Percentiles rank a stretch among this genome's conserved stretches.
Conservation (phyloP, 768 basidiomycete genomes). For the Trametes coccinea region DNA sequence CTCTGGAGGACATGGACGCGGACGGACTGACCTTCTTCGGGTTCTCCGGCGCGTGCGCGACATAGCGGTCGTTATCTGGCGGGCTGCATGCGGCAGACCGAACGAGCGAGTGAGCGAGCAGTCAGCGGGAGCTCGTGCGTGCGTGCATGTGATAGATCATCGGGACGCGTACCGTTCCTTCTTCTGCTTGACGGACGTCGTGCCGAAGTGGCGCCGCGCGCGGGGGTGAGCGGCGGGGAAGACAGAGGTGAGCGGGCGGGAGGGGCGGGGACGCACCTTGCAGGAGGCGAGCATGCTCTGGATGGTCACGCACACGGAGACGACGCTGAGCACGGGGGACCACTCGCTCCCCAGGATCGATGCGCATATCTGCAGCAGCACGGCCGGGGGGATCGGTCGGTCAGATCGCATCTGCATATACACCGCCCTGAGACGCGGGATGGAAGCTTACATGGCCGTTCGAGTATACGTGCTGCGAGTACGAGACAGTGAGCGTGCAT, state of each 20-base stretch:
- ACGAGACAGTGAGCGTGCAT: slow-evolving; percentile 15
- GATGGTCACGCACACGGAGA: slow-evolving; percentile 79
- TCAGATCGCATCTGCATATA: too few species aligned
- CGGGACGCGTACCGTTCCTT: slow-evolving; percentile 58
- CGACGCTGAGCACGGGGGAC: slow-evolving; percentile 85
- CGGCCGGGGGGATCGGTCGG: too few species aligned
- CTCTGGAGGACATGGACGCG: not conserved
- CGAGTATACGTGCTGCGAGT: slow-evolving; percentile 74
- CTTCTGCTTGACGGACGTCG: slow-evolving; percentile 35
- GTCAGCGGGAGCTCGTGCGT: too few species aligned
- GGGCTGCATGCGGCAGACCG: slow-evolving; percentile 48
- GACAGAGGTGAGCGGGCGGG: not conserved
- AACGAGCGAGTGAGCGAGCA: not conserved
- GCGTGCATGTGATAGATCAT: not conserved
- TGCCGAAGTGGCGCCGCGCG: not conserved
- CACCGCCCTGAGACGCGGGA: not conserved
- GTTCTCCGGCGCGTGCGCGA: slow-evolving; percentile 74
- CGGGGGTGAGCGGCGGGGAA: not conserved
- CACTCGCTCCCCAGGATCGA: slow-evolving; percentile 89
- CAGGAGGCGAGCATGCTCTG: slow-evolving; percentile 93
- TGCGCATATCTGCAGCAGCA: slow-evolving; percentile 70
- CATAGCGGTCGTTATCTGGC: slow-evolving; percentile 81
- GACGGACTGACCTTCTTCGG: slow-evolving; percentile 72
- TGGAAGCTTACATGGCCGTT: slow-evolving; percentile 67
- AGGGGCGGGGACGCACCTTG: slow-evolving; percentile 56